phyloP scores from a whole-genome alignment of 169 alveolate genomes.

The Eimeria sp. region DNA sequence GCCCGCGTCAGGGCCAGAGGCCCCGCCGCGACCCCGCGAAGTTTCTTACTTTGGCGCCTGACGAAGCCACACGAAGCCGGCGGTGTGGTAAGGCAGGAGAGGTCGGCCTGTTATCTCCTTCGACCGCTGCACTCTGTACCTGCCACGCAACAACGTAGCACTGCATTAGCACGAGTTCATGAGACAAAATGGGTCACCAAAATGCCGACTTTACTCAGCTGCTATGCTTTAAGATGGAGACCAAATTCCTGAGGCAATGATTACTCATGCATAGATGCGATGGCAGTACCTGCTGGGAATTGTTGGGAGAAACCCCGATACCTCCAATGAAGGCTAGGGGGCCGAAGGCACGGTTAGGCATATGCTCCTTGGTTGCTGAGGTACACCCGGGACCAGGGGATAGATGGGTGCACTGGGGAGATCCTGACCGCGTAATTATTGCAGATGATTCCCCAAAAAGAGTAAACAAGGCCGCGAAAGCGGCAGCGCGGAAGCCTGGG shows the following conservation, averaged over 20 bases:
- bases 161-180: neutral
- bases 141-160: neutral
- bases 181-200: neutral
- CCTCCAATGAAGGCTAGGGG: slow-evolving; percentile 57
- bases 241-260: neutral
- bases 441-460: slow-evolving; percentile 9
- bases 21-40: neutral
- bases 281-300: neutral
- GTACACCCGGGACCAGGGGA: slow-evolving; percentile 2
- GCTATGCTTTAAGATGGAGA: neutral
- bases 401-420: neutral
- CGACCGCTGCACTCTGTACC: neutral
- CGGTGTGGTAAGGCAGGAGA: slow-evolving; percentile 1
- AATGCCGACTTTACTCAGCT: neutral
- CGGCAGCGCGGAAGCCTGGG: slow-evolving; percentile 41
- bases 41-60: slow-evolving; percentile 50
- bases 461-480: slow-evolving; percentile 35
- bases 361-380: neutral
- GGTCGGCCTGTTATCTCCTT: neutral
- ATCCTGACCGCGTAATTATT: neutral
- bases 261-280: neutral
- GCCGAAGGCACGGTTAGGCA: neutral
- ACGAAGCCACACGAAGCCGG: slow-evolving; percentile 20
- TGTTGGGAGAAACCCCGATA: neutral
- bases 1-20: neutral